Conservation (phyloP, 495 filamentous ascomycete genomes). For the Aspergillus kassunensis region DNA sequence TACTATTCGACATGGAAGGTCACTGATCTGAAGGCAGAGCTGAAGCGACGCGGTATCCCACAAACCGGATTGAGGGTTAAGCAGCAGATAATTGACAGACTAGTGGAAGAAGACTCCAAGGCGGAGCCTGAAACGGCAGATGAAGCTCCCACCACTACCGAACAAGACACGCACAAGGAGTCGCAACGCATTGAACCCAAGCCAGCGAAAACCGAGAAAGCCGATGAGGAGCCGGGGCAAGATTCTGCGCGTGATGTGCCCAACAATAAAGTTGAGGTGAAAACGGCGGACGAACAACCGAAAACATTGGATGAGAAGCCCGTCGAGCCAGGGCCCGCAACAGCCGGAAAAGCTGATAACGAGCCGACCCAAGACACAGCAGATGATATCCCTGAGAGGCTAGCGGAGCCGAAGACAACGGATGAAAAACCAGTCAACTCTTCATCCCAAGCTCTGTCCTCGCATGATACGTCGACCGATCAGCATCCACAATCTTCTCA, state of each 20-base stretch:
- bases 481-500: background rate
- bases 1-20: conserved; percentile 53
- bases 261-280: background rate
- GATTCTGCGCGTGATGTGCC: background rate
- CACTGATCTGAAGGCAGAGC: conserved; percentile 50
- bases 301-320: too few relatives aligned
- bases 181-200: conserved; percentile 15
- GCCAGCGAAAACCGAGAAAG: background rate
- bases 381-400: background rate
- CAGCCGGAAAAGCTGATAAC: background rate
- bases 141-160: conserved; percentile 14
- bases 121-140: conserved; percentile 14
- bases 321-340: background rate
- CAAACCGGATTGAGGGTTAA: conserved; percentile 50
- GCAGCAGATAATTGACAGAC: conserved; percentile 43
- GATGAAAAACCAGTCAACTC: conserved; percentile 4
- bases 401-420: conserved; percentile 5
- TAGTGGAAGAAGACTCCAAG: conserved; percentile 42
- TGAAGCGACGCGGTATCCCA: conserved; percentile 48
- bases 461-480: background rate
- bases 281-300: conserved; percentile 2
- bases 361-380: background rate
- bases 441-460: background rate
- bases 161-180: conserved; percentile 12
- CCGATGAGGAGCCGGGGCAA: background rate